A percentile compares a stretch with the other conserved stretches of the same genome.
These are phyloP conservation scores for Erigeron canadensis DNA, from an alignment of 129 eudicot species.

Conservation along the genomic window DNA sequence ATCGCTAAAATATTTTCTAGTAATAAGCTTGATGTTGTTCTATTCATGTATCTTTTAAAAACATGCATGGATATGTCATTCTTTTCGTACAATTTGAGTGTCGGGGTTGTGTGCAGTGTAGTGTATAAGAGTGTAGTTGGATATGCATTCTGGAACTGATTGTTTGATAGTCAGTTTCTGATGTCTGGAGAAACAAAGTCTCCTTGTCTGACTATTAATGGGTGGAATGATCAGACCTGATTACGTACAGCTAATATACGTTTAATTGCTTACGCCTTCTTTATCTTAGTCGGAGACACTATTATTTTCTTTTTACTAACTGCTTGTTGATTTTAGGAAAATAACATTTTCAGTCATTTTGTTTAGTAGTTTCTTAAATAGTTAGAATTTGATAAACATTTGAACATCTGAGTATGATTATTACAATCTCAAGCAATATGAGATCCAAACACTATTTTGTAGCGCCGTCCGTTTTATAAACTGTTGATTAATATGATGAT, in stretches of 20 bases:
- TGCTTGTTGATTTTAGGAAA: background rate
- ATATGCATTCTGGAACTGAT: background rate
- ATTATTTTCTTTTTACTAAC: background rate
- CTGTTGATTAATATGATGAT: background rate
- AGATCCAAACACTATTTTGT: background rate
- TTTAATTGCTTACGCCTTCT: background rate
- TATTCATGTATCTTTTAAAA: background rate
- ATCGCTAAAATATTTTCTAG: background rate
- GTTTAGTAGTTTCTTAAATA: background rate
- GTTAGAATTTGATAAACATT: background rate
- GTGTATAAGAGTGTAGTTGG: background rate
- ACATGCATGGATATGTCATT: background rate
- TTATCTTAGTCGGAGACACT: background rate
- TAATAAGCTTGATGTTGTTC: background rate
- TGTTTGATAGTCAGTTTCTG: background rate
- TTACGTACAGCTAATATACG: background rate
- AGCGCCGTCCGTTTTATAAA: background rate
- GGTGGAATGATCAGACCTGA: background rate
- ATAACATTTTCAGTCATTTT: background rate
- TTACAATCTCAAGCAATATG: background rate
- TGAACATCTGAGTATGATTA: background rate
- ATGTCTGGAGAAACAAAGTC: background rate
- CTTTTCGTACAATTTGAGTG: background rate
- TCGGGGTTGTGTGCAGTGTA: background rate
- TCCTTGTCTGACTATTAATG: background rate